Base-by-base conservation (phyloP, 768 basidiomycete species). In the Boletus patriciae region DNA sequence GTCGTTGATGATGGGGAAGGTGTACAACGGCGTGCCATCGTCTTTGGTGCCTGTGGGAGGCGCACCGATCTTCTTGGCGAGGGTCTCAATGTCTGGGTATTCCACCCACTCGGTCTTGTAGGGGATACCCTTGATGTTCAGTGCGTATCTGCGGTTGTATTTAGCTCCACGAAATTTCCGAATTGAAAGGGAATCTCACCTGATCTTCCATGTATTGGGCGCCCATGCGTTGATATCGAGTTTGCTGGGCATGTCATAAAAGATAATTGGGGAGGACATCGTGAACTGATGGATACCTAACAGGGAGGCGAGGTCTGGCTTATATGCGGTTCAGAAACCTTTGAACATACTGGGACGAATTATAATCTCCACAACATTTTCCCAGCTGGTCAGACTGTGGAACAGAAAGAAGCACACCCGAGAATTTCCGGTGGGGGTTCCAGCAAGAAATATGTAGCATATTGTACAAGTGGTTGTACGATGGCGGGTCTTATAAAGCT, bases 231-330 rank as follows among this genome's bases (percentile, higher is more conserved):
- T 67, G 46, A 8, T 51, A 1, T 62, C 52, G 6, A 70, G 49
- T 40, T 61, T 69, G 36, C 73, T 71, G 21, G 77, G 75, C 41
- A 82, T 75, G 52, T 81, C 81, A 66, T 80, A 82, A 44, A 80
- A 66, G 55, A 78, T 75, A 55, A 68, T 70, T 18, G 65, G 64
- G 23, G 46, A 58, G 15, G 57, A 13, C 72, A 75, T 74, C 33
- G 60, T 45, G 50, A 34, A 44, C 6, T 27, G 23, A 40, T 48
- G 5, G 36, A 48, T 47, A 8, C 27, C 41, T n/a, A 15, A 12
- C 18, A 38, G 15, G 25, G 23, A 31, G 44, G 18, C 33, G 44
- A 46, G 16, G n/a, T 9, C 52, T 23, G 34, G 13, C 31, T 59
- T 61, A 54, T 62, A 58, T 48, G 52, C 45, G 34, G 44, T 37